Percentiles rank a stretch among this genome's conserved stretches.
phyloP scores from a whole-genome alignment of 257 asterid species.

The Solanum appendiculatum region DNA sequence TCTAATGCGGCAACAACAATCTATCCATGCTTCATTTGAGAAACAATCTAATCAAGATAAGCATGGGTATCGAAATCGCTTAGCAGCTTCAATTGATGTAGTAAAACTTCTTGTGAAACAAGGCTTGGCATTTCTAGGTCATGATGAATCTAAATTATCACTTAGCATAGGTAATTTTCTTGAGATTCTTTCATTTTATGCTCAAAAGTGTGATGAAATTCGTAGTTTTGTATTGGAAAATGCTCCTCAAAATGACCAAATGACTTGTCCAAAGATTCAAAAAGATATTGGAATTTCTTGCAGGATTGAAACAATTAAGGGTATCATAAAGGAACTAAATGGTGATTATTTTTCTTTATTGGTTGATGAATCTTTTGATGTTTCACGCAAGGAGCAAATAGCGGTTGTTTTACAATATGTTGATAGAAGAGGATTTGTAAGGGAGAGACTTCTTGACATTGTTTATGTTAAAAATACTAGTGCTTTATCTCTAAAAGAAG shows the following conservation, averaged over 20 bases:
- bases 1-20: not conserved
- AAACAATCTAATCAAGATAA: too few species aligned
- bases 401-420: not conserved
- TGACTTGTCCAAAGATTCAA: not conserved
- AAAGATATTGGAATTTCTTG: not conserved
- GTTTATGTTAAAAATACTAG: too few species aligned
- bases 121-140: not conserved
- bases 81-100: not conserved
- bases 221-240: not conserved
- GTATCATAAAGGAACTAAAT: not conserved
- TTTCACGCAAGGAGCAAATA: not conserved
- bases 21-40: not conserved
- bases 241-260: not conserved
- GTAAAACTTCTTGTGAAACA: not conserved
- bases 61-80: not conserved
- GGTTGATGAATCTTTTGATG: not conserved
- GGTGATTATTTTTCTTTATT: too few species aligned
- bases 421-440: not conserved
- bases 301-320: not conserved
- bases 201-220: not conserved
- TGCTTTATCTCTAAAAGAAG: not conserved
- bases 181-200: too few species aligned
- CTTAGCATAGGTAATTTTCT: not conserved
- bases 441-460: not conserved
- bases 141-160: not conserved